Evolutionary conservation across 495 filamentous ascomycete genomes (phyloP).

Genomic region (Xylona heveae): DNA sequence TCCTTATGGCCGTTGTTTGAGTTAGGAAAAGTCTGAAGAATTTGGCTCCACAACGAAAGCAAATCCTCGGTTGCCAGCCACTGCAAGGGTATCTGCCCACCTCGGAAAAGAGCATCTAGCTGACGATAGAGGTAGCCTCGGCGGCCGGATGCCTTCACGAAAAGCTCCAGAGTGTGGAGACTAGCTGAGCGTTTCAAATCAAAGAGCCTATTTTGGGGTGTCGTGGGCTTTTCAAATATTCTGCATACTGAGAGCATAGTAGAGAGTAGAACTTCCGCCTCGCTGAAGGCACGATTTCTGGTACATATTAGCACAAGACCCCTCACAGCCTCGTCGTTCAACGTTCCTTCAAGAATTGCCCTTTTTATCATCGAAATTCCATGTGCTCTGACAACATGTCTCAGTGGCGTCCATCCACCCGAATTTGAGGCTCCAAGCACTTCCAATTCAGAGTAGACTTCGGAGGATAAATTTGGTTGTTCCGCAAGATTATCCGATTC

Average conservation of each 20-base stretch:
- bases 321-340: conserved; percentile 18
- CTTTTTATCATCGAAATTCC: conserved; percentile 35
- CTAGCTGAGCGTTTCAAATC: conserved; percentile 6
- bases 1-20: not conserved
- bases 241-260: conserved; percentile 10
- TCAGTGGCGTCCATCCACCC: conserved; percentile 42
- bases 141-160: conserved; percentile 9
- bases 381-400: conserved; percentile 42
- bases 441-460: conserved; percentile 45
- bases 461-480: not conserved
- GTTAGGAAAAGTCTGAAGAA: conserved; percentile 14
- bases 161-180: conserved; percentile 13
- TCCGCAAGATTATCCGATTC: conserved; percentile 1
- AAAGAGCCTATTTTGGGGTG: conserved; percentile 13
- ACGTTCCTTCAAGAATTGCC: conserved; percentile 26
- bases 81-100: conserved; percentile 15
- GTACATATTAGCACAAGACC: conserved; percentile 22
- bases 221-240: conserved; percentile 17
- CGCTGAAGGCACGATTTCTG: conserved; percentile 14
- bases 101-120: conserved; percentile 15
- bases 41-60: conserved; percentile 15
- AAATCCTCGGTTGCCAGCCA: conserved; percentile 24
- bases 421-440: conserved; percentile 26
- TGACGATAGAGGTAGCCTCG: conserved; percentile 15
- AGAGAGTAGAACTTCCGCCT: conserved; percentile 20